Percentiles rank a stretch among this genome's conserved stretches.
These are phyloP conservation scores for Neoascochyta sp. DNA, from an alignment of 2,329 filamentous ascomycete genomes.

Conservation along the genomic window DNA sequence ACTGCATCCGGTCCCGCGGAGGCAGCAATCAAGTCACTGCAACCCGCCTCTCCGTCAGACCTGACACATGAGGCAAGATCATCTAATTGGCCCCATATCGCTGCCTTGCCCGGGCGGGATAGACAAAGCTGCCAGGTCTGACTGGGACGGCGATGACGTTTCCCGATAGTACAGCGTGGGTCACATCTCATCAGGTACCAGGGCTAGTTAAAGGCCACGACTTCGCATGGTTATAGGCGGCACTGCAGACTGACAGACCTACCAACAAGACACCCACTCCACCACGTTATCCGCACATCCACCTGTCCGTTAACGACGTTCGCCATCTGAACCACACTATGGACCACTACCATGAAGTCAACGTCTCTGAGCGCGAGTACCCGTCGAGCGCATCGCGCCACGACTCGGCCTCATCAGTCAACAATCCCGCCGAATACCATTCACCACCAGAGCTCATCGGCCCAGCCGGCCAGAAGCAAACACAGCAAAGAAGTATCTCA, in stretches of 20 bases:
- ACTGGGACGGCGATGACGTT: constrained; percentile 7
- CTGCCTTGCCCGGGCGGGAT: constrained; percentile 5
- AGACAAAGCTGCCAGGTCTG: constrained; percentile 3
- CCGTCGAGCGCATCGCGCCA: constrained; percentile 13
- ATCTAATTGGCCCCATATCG: constrained; percentile 3
- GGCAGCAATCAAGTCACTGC: constrained; percentile 6
- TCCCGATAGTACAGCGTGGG: constrained; percentile 7
- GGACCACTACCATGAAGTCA: constrained; percentile 24
- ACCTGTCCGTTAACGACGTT: background rate
- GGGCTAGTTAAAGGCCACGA: too few relatives aligned
- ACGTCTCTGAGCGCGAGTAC: constrained; percentile 16
- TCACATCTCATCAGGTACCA: too few relatives aligned
- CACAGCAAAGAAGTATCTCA: constrained; percentile 6
- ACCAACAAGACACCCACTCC: too few relatives aligned
- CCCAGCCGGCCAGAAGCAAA: constrained; percentile 1
- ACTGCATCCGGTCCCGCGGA: constrained; percentile 2
- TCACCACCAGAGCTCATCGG: constrained; percentile 4
- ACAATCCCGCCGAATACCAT: constrained; percentile 7
- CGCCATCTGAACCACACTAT: constrained; percentile 16
- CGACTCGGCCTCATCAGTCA: constrained; percentile 15
- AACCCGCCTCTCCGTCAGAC: constrained; percentile 5
- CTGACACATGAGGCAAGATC: constrained; percentile 3
- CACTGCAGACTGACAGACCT: too few relatives aligned
- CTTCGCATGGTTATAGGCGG: too few relatives aligned
- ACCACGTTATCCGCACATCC: background rate